Conservation (phyloP, 2,329 filamentous ascomycete species). For the Sphaerulina vaccinii region DNA sequence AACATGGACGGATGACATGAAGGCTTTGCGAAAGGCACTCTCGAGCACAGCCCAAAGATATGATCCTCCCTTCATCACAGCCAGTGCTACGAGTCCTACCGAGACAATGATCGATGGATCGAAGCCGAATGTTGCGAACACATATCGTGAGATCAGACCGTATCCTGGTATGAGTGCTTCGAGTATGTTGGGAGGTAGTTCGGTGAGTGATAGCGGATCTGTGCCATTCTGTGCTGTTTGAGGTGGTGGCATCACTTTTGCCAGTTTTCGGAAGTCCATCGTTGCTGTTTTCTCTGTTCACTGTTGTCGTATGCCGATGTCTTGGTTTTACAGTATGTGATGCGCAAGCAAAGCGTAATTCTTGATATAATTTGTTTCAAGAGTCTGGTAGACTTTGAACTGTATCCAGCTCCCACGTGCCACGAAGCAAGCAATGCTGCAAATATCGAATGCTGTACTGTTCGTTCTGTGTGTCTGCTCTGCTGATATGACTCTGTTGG, state of each 20-base stretch:
- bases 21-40: conserved; percentile 37
- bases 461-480: not conserved
- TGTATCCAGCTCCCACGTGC: no score
- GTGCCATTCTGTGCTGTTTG: conserved; percentile 13
- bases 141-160: conserved; percentile 46
- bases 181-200: conserved; percentile 48
- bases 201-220: conserved; percentile 28
- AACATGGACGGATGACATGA: conserved; percentile 47
- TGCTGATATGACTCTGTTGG: not conserved
- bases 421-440: no score
- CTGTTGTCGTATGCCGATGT: not conserved
- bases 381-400: no score
- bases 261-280: conserved; percentile 34
- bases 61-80: conserved; percentile 39
- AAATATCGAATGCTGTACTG: not conserved
- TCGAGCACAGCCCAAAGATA: conserved; percentile 39
- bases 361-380: no score
- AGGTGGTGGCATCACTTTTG: conserved; percentile 22
- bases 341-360: no score
- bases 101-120: conserved; percentile 51
- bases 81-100: conserved; percentile 44
- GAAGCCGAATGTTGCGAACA: conserved; percentile 45
- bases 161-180: conserved; percentile 54
- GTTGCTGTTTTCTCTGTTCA: not conserved
- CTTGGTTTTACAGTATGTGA: no score